Percentiles rank a stretch among this genome's conserved stretches.
phyloP scores from a whole-genome alignment of 768 basidiomycete genomes.

The Hericium alpestre region DNA sequence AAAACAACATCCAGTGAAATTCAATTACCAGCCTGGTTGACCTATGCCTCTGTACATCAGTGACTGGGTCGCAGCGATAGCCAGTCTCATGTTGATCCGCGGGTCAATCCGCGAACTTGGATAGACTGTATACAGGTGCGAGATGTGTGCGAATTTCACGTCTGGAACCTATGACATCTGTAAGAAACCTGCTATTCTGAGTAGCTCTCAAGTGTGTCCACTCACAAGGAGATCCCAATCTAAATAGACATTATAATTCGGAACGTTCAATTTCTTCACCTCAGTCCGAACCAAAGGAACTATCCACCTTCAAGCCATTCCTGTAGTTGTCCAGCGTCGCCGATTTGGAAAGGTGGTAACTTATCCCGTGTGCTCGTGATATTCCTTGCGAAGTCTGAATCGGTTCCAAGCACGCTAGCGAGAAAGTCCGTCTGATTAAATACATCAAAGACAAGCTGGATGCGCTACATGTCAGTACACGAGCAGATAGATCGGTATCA shows the following conservation, averaged over 20 bases:
- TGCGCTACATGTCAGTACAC: not conserved
- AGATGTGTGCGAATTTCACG: not conserved
- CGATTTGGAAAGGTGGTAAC: not conserved
- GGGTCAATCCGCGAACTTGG: not conserved
- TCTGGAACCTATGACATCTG: not conserved
- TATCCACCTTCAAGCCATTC: not conserved
- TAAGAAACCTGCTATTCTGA: not conserved
- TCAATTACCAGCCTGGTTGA: not conserved
- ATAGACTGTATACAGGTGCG: not conserved
- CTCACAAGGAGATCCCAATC: not conserved
- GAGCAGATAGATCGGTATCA: not conserved
- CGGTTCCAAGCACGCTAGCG: not conserved
- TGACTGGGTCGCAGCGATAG: not conserved
- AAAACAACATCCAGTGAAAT: not conserved
- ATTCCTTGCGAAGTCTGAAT: not conserved
- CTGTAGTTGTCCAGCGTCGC: not conserved
- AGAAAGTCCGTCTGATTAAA: not conserved
- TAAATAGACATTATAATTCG: not conserved
- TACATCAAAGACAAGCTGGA: not conserved
- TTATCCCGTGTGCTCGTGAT: not conserved
- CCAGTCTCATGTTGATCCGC: not conserved
- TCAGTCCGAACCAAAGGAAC: not conserved
- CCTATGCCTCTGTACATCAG: not conserved
- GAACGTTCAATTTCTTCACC: too few species aligned
- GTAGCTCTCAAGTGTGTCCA: not conserved